Evolutionary conservation across 2,329 filamentous ascomycete species (phyloP), one percentile per base, ranked within the genome.

Genomic region (Beauveria australis): DNA sequence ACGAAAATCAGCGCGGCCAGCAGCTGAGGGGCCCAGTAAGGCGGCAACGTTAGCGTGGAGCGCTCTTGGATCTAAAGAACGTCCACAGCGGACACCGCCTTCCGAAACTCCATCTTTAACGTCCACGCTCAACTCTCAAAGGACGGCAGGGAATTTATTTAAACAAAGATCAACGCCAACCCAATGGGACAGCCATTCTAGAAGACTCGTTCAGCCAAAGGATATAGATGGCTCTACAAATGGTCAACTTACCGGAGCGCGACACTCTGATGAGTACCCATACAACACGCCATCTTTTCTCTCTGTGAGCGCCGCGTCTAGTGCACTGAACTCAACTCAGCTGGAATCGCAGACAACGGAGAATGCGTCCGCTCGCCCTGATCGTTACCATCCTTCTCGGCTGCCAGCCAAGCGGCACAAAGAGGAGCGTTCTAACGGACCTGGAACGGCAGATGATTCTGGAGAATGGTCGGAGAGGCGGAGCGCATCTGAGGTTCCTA

Each of bases 21-120:
- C 72, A 19, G 72, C 73, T 41, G 83, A 84, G 59, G 80, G 84
- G 1, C 80, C 85, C 14, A 87, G 79, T 70, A 86, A 84, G 68
- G 86, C 86, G 46, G 86, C 86, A 28, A 83, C 82, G 3, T 68
- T 88, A 57, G 86, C 86, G 37, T 89, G 86, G 84, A 78, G 71
- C 58, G 74, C 76, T 19, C 69, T 81, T 16, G 73, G 74, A 14
- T 72, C 76, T 5, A 73, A 70, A 63, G 76, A 79, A 30, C 72
- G 71, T 49, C 62, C 67, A 60, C 47, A 66, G 49, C 70, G 69
- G 61, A 62, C 66, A 44, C 53, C 66, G 33, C 64, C 66, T 26
- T 64, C 69, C 16, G 70, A 72, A 12, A 58, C 58, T 12, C 62
- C 64, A 26, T 62, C 67, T 30, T 60, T 64, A 47, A 53, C 64